A percentile compares a stretch with the other conserved stretches of the same genome.
Evolutionary conservation across 202 grass and related monocot genomes (phyloP).

Genomic region (Setaria viridis): DNA sequence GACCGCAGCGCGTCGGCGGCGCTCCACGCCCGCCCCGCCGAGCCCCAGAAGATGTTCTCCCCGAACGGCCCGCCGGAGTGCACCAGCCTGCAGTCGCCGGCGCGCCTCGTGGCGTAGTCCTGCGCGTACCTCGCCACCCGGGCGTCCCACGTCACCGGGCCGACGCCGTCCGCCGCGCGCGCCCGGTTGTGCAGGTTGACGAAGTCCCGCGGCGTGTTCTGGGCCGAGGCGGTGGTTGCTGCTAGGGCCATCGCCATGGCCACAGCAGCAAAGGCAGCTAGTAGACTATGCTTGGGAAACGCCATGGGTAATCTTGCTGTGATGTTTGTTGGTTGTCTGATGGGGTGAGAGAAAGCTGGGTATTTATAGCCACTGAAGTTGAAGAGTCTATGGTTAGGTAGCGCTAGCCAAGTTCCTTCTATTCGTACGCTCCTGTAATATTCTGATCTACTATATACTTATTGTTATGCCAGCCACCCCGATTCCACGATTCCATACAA

Average conservation of each 20-base stretch:
- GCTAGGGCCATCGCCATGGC: conserved; percentile 2
- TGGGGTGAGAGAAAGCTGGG: not conserved
- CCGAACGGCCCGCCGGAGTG: conserved; percentile 60
- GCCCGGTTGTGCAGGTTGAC: conserved; percentile 43
- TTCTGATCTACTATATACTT: not conserved
- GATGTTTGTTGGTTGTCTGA: not conserved
- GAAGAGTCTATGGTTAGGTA: conserved; percentile 6
- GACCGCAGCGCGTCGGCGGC: conserved; percentile 40
- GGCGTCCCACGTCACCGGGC: conserved; percentile 36
- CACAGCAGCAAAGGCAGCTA: conserved; percentile 4
- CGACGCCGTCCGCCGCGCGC: conserved; percentile 10
- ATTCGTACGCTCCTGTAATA: not conserved
- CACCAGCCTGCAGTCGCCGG: conserved; percentile 45
- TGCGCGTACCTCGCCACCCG: conserved; percentile 23
- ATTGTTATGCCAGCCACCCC: not conserved
- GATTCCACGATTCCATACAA: not conserved
- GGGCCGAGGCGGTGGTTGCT: not conserved
- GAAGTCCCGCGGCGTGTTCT: conserved; percentile 47
- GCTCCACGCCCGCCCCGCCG: conserved; percentile 11
- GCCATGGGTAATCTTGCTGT: not conserved
- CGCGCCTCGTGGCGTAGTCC: conserved; percentile 26
- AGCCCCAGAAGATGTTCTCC: conserved; percentile 62
- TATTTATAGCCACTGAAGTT: conserved; percentile 16
- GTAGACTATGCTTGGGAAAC: not conserved
- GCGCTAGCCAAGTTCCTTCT: not conserved